Evolutionary conservation across 83 land plant species (phyloP), one percentile per base, ranked within the genome.

Genomic region (Diphasiastrum complanatum): DNA sequence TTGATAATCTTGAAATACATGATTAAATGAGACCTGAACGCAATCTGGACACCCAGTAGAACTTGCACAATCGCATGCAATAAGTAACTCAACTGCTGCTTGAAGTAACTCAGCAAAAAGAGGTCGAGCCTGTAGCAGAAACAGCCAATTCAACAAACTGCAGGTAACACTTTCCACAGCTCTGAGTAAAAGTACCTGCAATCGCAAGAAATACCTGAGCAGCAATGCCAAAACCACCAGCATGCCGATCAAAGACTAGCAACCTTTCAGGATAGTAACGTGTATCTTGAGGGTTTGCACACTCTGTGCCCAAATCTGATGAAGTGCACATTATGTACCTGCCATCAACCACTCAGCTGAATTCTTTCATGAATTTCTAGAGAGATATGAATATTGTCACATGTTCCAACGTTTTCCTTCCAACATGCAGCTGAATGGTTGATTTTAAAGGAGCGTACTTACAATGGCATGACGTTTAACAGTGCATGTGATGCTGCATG

Each of bases 401-500:
- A 33, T 26, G 16, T 40, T 27, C 3, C 36, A 5, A 60, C n/a
- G 18, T 33, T 10, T 2, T 27, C 36, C 20, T 32, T 24, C 26
- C 43, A 40, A 8, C 43, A 40, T 8, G 12, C 43, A 40, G 43
- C 43, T 16, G 43, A 16, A 8, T 8, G 8, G 16, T 16, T 40
- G 12, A 40, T 40, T 8, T 16, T 18, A 18, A 48, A 18, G 51
- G 23, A 48, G 51, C 51, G 11, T 43, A 70, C 86, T 74, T 79
- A 93, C 96, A 95, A 37, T 26, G 99, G 99, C 26, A 86, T 81
- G 29, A 89, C 81, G 70, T 86, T 82, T 5, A 89, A 73, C 70
- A 95, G 79, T 49, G 97, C 92, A 77, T 95, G 99, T 47, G 68
- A 80, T 57, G 99, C 97, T 47, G 93, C 96, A 77, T 95, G 99